Percentiles rank a stretch among this genome's conserved stretches.
These are phyloP conservation scores for Penicillium olsonii DNA, from an alignment of 2,329 filamentous ascomycete species.

Conservation along the genomic window DNA sequence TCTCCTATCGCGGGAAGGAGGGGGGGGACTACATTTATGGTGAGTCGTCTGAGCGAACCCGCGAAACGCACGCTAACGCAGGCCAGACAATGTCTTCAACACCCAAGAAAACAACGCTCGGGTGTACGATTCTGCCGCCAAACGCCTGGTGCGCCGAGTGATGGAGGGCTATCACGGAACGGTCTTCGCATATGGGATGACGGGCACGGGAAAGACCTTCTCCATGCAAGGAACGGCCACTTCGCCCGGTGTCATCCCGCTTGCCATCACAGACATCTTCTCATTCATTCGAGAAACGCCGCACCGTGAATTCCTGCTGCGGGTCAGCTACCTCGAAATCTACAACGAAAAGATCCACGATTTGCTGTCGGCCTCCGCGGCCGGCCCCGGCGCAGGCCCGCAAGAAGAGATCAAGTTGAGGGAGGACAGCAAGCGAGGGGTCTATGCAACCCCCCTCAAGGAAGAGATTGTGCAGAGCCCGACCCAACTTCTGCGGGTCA, in stretches of 20 bases:
- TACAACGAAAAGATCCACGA: constrained; percentile 99
- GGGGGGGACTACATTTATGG: constrained; percentile 91
- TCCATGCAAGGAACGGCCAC: constrained; percentile 98
- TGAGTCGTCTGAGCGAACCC: constrained; percentile 52
- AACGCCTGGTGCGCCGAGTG: constrained; percentile 88
- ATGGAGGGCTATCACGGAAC: constrained; percentile 99
- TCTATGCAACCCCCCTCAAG: constrained; percentile 93
- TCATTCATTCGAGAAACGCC: constrained; percentile 98
- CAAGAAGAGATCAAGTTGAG: constrained; percentile 96
- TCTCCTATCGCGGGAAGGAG: constrained; percentile 84
- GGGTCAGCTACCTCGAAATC: constrained; percentile 97
- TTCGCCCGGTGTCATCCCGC: constrained; percentile 91
- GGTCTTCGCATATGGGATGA: constrained; percentile 99
- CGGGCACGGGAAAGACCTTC: constrained; percentile 97
- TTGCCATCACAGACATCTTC: constrained; percentile 98
- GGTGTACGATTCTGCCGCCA: constrained; percentile 92
- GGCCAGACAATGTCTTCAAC: constrained; percentile 89
- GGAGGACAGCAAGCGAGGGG: constrained; percentile 92
- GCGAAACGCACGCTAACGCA: not conserved
- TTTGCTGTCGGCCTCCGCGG: constrained; percentile 73
- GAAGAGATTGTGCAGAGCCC: constrained; percentile 99
- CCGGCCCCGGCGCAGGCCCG: constrained; percentile 55
- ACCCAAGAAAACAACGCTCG: constrained; percentile 90
- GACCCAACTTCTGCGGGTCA: constrained; percentile 90
- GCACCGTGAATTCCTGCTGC: constrained; percentile 86